Percentiles rank a stretch among this genome's conserved stretches.
These are phyloP conservation scores for Hypoxylon sp. DNA, from an alignment of 2,329 filamentous ascomycete genomes.

Conservation along the genomic window DNA sequence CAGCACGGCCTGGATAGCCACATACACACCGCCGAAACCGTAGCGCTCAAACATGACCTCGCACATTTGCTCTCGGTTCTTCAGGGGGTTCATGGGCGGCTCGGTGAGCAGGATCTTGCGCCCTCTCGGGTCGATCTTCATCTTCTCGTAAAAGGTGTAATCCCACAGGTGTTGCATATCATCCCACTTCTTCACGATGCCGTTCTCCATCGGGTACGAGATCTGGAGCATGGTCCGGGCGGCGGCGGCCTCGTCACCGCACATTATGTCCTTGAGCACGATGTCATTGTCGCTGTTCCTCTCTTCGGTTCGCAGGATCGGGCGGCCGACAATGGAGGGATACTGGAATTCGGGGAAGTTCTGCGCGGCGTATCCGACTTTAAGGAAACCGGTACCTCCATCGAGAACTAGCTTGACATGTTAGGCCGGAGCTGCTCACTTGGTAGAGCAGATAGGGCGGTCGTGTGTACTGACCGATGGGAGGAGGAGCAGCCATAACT, in stretches of 20 bases:
- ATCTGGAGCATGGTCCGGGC: constrained; percentile 98
- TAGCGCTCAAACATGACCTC: constrained; percentile 99
- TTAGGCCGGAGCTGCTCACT: constrained; percentile 38
- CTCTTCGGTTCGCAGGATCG: constrained; percentile 97
- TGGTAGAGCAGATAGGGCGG: background rate
- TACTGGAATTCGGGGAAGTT: constrained; percentile 99
- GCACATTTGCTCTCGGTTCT: constrained; percentile 97
- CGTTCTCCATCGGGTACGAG: constrained; percentile 99
- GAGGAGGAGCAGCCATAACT: constrained; percentile 64
- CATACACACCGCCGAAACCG: constrained; percentile 95
- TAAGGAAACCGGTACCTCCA: constrained; percentile 99
- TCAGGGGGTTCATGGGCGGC: constrained; percentile 96
- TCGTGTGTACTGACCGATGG: constrained; percentile 62
- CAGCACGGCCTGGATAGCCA: constrained; percentile 96
- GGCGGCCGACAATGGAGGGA: constrained; percentile 96
- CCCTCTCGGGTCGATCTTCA: constrained; percentile 88
- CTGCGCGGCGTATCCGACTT: constrained; percentile 98
- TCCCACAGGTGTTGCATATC: constrained; percentile 99
- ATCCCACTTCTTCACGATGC: constrained; percentile 99
- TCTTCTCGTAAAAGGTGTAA: constrained; percentile 98
- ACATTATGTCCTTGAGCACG: constrained; percentile 98
- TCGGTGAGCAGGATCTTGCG: constrained; percentile 98
- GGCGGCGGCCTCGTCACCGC: constrained; percentile 95
- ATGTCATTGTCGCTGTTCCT: constrained; percentile 72
- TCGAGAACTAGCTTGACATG: constrained; percentile 80